These are phyloP conservation scores for Ogataea populi-albae DNA, from an alignment of 805 yeast genomes.

Conservation along the genomic window DNA sequence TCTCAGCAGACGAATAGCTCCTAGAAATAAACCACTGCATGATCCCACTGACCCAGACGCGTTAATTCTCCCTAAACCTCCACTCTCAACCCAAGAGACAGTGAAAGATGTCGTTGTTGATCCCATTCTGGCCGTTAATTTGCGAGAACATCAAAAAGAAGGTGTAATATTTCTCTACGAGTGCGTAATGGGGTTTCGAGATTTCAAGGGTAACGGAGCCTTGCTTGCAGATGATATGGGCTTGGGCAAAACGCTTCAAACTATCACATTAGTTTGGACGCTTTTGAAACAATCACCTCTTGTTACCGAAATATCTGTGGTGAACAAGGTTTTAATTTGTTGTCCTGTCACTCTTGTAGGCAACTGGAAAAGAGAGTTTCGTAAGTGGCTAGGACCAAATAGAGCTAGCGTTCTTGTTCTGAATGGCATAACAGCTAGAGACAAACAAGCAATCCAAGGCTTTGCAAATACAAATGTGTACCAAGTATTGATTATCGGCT, in stretches of 20 bases:
- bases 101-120: slow-evolving; percentile 54
- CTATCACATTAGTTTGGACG: slow-evolving; percentile 84
- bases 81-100: slow-evolving; percentile 2
- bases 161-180: slow-evolving; percentile 82
- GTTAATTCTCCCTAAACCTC: slow-evolving; percentile 32
- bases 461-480: slow-evolving; percentile 70
- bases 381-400: slow-evolving; percentile 77
- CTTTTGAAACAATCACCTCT: slow-evolving; percentile 63
- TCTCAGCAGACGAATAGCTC: slow-evolving; percentile 10
- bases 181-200: slow-evolving; percentile 70
- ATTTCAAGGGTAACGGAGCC: slow-evolving; percentile 60
- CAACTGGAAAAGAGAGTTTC: slow-evolving; percentile 87
- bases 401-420: slow-evolving; percentile 65
- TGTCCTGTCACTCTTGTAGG: slow-evolving; percentile 88
- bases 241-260: slow-evolving; percentile 82
- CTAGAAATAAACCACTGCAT: slow-evolving; percentile 35
- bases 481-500: slow-evolving; percentile 82
- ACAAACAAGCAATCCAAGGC: slow-evolving; percentile 52
- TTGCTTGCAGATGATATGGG: slow-evolving; percentile 98
- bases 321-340: slow-evolving; percentile 67
- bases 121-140: slow-evolving; percentile 45
- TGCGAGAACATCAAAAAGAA: slow-evolving; percentile 85
- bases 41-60: slow-evolving; percentile 38
- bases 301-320: slow-evolving; percentile 35
- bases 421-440: slow-evolving; percentile 49